Percentiles rank a stretch among this genome's conserved stretches.
Conservation (phyloP, 2,329 filamentous ascomycete genomes). For the Ilyonectria sp. region DNA sequence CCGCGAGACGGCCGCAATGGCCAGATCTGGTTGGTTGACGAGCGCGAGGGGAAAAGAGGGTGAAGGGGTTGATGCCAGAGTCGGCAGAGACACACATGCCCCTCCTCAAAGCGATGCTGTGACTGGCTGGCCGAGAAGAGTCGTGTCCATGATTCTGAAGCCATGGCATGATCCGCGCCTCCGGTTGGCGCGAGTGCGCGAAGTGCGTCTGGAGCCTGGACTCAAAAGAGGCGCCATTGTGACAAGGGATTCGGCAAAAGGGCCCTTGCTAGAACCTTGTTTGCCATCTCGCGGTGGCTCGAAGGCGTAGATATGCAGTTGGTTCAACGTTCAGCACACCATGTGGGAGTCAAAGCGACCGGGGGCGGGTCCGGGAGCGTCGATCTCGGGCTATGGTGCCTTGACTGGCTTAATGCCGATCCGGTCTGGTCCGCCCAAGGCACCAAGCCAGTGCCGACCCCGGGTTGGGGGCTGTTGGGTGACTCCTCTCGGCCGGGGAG, state of each 20-base stretch:
- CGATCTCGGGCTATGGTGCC: slow-evolving; percentile 37
- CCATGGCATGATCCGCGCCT: slow-evolving; percentile 43
- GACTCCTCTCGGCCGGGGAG: slow-evolving; percentile 29
- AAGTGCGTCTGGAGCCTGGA: slow-evolving; percentile 32
- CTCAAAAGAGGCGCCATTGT: slow-evolving; percentile 22
- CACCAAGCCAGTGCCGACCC: slow-evolving; percentile 15
- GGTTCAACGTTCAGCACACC: slow-evolving; percentile 38
- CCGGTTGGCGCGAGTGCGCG: slow-evolving; percentile 30
- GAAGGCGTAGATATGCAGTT: slow-evolving; percentile 44
- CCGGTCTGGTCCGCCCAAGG: slow-evolving; percentile 26
- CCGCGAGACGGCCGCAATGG: slow-evolving; percentile 32
- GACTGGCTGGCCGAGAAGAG: slow-evolving; percentile 21
- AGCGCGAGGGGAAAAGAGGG: slow-evolving; percentile 31
- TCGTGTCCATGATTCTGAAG: slow-evolving; percentile 22
- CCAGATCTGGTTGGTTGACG: slow-evolving; percentile 39
- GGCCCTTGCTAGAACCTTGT: slow-evolving; percentile 27
- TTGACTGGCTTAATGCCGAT: slow-evolving; percentile 41
- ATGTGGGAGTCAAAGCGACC: slow-evolving; percentile 35
- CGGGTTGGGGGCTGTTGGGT: slow-evolving; percentile 35
- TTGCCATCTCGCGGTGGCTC: slow-evolving; percentile 19
- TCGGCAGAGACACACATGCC: slow-evolving; percentile 20
- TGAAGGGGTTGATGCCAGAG: slow-evolving; percentile 14
- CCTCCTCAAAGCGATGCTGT: slow-evolving; percentile 7
- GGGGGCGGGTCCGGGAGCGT: slow-evolving; percentile 34
- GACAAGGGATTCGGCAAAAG: slow-evolving; percentile 31